Percentiles rank a stretch among this genome's conserved stretches.
These are phyloP conservation scores for Penicillium sclerotigenum DNA, from an alignment of 2,329 filamentous ascomycete species.

Conservation along the genomic window DNA sequence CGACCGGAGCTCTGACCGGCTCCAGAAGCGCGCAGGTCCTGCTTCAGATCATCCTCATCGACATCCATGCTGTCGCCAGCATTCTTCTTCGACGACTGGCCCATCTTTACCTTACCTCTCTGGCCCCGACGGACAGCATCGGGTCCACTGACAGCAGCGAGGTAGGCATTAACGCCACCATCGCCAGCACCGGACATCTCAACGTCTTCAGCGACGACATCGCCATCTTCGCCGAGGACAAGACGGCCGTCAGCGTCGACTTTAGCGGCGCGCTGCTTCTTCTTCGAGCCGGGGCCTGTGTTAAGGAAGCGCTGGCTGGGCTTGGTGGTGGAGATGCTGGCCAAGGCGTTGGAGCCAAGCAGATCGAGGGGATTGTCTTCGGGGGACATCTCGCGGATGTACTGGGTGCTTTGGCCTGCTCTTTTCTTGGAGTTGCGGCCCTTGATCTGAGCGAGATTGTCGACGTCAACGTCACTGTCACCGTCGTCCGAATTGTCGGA, in stretches of 20 bases:
- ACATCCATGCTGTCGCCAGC: constrained; percentile 44
- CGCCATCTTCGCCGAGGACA: constrained; percentile 36
- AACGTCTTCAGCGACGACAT: constrained; percentile 32
- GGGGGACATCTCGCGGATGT: constrained; percentile 77
- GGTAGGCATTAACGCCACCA: constrained; percentile 57
- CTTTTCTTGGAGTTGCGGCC: constrained; percentile 45
- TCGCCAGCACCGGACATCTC: constrained; percentile 32
- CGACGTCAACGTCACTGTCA: constrained; percentile 44
- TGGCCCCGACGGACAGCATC: constrained; percentile 58
- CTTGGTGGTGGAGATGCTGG: constrained; percentile 89
- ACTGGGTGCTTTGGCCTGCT: constrained; percentile 57
- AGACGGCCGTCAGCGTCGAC: constrained; percentile 46
- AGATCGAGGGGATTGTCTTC: constrained; percentile 94
- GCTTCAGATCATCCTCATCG: constrained; percentile 37
- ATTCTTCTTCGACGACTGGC: constrained; percentile 40
- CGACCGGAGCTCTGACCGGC: constrained; percentile 14
- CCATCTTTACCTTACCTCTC: constrained; percentile 60
- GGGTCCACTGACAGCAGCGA: constrained; percentile 58
- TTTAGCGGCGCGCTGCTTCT: constrained; percentile 43
- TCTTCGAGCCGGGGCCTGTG: constrained; percentile 36
- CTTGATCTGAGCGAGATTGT: constrained; percentile 33
- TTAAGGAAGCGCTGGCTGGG: constrained; percentile 54
- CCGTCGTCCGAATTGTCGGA: constrained; percentile 65
- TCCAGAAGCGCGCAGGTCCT: constrained; percentile 19
- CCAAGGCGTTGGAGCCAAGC: constrained; percentile 81